Percentiles rank a stretch among this genome's conserved stretches.
Conservation (phyloP, 2,329 filamentous ascomycete species). For the Cercospora zeina region DNA sequence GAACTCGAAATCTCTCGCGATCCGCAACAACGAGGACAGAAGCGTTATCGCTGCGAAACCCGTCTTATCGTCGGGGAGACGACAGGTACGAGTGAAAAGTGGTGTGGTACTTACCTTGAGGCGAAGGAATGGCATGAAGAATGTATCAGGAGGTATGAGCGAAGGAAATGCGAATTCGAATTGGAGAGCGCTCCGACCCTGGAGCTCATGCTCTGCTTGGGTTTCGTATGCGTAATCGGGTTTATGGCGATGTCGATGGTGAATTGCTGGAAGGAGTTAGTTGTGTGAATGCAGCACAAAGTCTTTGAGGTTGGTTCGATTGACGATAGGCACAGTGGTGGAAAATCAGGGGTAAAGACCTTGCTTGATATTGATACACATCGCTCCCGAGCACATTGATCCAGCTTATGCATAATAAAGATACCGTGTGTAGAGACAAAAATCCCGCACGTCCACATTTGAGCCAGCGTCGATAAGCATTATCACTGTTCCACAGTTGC, state of each 20-base stretch:
- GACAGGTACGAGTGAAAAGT: no score
- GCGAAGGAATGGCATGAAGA: no score
- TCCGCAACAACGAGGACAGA: no score
- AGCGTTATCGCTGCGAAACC: no score
- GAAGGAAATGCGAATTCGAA: no score
- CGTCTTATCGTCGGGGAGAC: no score
- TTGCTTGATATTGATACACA: neutral
- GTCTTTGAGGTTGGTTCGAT: neutral
- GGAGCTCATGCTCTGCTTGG: neutral
- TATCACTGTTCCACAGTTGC: neutral
- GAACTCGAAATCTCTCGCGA: neutral
- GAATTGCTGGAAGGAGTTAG: neutral
- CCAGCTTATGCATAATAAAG: neutral
- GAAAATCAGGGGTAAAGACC: no score
- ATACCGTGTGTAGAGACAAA: neutral
- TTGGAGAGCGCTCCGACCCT: neutral
- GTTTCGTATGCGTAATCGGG: neutral
- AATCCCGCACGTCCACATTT: neutral
- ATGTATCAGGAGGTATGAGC: no score
- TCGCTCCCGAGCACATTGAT: neutral
- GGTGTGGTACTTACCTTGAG: no score
- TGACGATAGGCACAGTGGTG: neutral
- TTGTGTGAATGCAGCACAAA: neutral
- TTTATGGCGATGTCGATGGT: neutral
- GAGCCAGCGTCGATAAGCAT: neutral